Conservation (phyloP, 441 rosid species). For the Pelargonium citronellum region DNA sequence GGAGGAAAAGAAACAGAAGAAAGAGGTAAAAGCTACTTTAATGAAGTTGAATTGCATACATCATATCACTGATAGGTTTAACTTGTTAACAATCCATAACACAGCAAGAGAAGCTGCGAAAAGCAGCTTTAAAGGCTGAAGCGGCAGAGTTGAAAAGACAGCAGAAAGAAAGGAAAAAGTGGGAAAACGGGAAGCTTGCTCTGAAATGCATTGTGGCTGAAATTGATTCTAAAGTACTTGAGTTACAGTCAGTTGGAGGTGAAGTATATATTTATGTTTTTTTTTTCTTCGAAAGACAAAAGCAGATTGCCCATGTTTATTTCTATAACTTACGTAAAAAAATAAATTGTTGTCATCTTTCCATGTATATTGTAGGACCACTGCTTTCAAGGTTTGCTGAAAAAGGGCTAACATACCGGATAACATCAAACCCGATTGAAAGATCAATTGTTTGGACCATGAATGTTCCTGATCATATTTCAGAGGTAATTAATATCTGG, state of each 20-base stretch:
- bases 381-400: conserved; percentile 81
- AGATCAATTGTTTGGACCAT: conserved; percentile 86
- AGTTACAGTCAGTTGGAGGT: conserved; percentile 82
- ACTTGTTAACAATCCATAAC: conserved; percentile 25
- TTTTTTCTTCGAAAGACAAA: conserved; percentile 1
- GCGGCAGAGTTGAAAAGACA: conserved; percentile 64
- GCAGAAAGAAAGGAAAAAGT: conserved; percentile 75
- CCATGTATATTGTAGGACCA: conserved; percentile 47
- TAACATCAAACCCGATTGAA: conserved; percentile 72
- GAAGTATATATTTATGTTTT: conserved; percentile 17
- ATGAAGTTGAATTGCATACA: conserved; percentile 12
- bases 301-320: conserved; percentile 18
- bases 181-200: conserved; percentile 92
- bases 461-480: conserved; percentile 63
- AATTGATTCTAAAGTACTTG: conserved; percentile 74
- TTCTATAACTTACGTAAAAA: conserved; percentile 10
- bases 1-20: conserved; percentile 79
- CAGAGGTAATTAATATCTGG: conserved; percentile 43
- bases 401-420: conserved; percentile 62
- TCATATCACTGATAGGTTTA: conserved; percentile 11
- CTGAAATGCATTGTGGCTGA: conserved; percentile 74
- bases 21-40: conserved; percentile 44
- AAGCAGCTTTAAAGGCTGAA: conserved; percentile 78
- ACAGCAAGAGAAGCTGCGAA: conserved; percentile 80
- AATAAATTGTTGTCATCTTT: conserved; percentile 17